phyloP scores from a whole-genome alignment of 805 yeast species.

The Komagataella populi region DNA sequence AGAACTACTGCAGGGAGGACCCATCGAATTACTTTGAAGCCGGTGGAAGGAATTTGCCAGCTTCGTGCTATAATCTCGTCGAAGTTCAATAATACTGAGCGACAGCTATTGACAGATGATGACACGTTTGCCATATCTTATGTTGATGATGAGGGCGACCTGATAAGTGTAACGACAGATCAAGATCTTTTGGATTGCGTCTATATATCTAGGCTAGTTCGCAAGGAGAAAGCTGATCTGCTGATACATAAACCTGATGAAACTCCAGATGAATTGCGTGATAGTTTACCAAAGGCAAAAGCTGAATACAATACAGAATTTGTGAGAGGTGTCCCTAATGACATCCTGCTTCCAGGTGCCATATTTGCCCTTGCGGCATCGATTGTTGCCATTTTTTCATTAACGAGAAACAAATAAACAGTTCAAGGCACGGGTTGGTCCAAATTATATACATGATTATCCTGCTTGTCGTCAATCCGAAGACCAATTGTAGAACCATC shows the following conservation, averaged over 20 bases:
- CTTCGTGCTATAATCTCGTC: slow-evolving; percentile 30
- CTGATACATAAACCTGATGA: slow-evolving; percentile 57
- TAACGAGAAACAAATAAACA: slow-evolving; percentile 23
- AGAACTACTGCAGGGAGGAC: slow-evolving; percentile 63
- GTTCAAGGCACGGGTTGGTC: not conserved
- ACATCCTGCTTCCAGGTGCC: slow-evolving; percentile 50
- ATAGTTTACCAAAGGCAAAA: slow-evolving; percentile 1
- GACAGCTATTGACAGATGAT: slow-evolving; percentile 3
- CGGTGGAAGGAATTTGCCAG: slow-evolving; percentile 37
- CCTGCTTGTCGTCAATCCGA: not conserved
- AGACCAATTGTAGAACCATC: no score
- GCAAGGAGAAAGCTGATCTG: slow-evolving; percentile 54
- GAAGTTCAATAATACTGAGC: slow-evolving; percentile 28
- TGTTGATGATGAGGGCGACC: slow-evolving; percentile 74
- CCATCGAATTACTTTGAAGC: slow-evolving; percentile 53
- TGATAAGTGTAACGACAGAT: slow-evolving; percentile 63
- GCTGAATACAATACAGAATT: not conserved
- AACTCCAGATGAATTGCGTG: slow-evolving; percentile 9
- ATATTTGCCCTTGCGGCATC: slow-evolving; percentile 47
- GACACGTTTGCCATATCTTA: slow-evolving; percentile 52
- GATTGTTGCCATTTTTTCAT: slow-evolving; percentile 37
- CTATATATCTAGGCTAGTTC: slow-evolving; percentile 31
- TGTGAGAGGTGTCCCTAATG: slow-evolving; percentile 41
- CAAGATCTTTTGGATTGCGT: slow-evolving; percentile 67
- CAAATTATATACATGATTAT: not conserved